Evolutionary conservation across 1,284 basidiomycete species (phyloP).

Genomic region (Ustanciosporium gigantosporum): DNA sequence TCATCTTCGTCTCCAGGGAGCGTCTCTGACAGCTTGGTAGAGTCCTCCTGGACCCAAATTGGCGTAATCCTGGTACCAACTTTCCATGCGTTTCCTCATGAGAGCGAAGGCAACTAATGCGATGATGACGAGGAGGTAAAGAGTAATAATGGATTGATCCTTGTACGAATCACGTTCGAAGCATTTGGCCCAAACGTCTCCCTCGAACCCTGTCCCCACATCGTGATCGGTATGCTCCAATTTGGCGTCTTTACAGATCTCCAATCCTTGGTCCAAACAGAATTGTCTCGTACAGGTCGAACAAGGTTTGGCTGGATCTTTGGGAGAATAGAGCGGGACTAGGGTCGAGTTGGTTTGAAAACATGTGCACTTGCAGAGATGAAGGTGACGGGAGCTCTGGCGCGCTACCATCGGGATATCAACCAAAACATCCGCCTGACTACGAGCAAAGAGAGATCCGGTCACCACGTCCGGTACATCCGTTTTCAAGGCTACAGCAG

Average conservation of each 20-base stretch:
- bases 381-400: slow-evolving; percentile 12
- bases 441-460: neutral
- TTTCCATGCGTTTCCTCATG: slow-evolving; percentile 13
- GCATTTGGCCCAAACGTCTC: slow-evolving; percentile 60
- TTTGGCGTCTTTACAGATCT: slow-evolving; percentile 55
- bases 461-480: neutral
- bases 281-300: slow-evolving; percentile 59
- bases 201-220: slow-evolving; percentile 59
- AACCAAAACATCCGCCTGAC: neutral
- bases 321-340: slow-evolving; percentile 51
- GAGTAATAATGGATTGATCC: slow-evolving; percentile 52
- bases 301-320: slow-evolving; percentile 50
- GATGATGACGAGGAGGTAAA: slow-evolving; percentile 47
- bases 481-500: neutral
- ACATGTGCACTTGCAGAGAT: slow-evolving; percentile 61
- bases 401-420: neutral
- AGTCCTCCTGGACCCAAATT: slow-evolving; percentile 11
- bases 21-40: slow-evolving; percentile 14
- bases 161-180: slow-evolving; percentile 57
- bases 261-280: slow-evolving; percentile 54
- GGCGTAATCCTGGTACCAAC: slow-evolving; percentile 15
- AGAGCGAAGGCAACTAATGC: slow-evolving; percentile 23
- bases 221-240: slow-evolving; percentile 54
- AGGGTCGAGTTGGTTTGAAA: slow-evolving; percentile 60
- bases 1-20: slow-evolving; percentile 12